Base-by-base conservation (phyloP, 83 land plant species). In the Picea mariana region DNA sequence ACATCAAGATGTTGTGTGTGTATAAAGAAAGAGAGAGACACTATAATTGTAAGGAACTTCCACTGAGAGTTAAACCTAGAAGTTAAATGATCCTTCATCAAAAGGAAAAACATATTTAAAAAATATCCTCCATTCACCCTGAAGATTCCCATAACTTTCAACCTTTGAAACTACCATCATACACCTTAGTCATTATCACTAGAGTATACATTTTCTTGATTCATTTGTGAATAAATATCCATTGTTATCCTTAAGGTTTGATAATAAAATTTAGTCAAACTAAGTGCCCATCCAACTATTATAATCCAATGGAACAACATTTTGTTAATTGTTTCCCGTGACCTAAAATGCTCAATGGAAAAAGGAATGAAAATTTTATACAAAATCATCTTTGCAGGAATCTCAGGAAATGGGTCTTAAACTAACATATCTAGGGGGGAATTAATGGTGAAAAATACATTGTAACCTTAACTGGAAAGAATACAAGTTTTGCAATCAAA, bases 291-390 rank as follows among this genome's bases (percentile, higher is more conserved):
- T 42, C 99, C 97, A 77, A 96, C 96, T 47, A 79, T 88, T 27
- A 92, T 82, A 87, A 94, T 93, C 99, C 99, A 93, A 59, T 89
- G 88, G 49, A 78, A 89, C 16, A 96, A 93, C 82, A 93, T 81
- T 34, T 92, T 86, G 80, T 95, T 96, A 65, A 96, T 85, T 40
- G 94, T 91, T 78, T 90, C 85, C 55, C 96, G 87, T 64, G 95
- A 91, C 75, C 91, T 88, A 65, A 96, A 95, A 87, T 96, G 99
- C 87, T 91, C 96, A 80, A 96, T 87, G 2, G 96, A 96, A 86
- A 93, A 96, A 4, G 99, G 99, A 52, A 96, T 94, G 77, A 97
- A 96, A 6, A 96, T 96, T 84, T 96, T 96, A 69, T 94, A 91
- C 65, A 96, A 83, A 67, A 96, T 90, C 92, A 96, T 91, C 80